Evolutionary conservation across 192 early-diverging fungal genomes (phyloP).

Genomic region (Backusella parvicylindrica): DNA sequence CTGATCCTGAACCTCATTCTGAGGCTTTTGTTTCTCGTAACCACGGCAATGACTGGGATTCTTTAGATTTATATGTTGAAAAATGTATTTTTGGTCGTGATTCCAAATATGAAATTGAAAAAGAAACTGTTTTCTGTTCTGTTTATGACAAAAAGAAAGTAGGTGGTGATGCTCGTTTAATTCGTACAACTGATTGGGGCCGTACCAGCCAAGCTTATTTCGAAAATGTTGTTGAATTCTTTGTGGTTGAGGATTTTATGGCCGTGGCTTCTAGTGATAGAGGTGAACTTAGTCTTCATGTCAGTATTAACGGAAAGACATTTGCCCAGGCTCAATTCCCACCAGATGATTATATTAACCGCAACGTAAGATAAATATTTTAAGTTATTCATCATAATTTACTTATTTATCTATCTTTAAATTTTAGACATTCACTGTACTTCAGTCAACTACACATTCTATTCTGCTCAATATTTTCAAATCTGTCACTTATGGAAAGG

Average conservation of each 20-base stretch:
- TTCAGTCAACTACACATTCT: conserved; percentile 77
- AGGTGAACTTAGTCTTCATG: conserved; percentile 57
- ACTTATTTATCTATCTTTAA: conserved; percentile 6
- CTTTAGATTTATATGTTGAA: conserved; percentile 46
- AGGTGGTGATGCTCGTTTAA: conserved; percentile 57
- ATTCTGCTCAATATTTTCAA: conserved; percentile 79
- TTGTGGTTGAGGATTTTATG: conserved; percentile 70
- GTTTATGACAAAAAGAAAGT: conserved; percentile 62
- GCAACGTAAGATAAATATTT: conserved; percentile 45
- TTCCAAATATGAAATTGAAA: conserved; percentile 51
- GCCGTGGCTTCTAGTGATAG: conserved; percentile 60
- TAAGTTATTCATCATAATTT: background rate
- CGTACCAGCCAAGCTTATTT: conserved; percentile 44
- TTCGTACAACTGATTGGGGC: conserved; percentile 44
- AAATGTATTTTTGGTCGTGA: conserved; percentile 85
- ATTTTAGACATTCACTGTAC: conserved; percentile 68
- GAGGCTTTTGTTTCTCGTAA: conserved; percentile 69
- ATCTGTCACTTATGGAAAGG: conserved; percentile 39
- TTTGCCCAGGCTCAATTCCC: conserved; percentile 83
- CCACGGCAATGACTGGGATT: conserved; percentile 66
- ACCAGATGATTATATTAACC: conserved; percentile 66
- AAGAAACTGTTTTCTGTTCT: conserved; percentile 75
- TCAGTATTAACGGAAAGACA: conserved; percentile 71
- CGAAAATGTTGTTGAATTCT: conserved; percentile 66
- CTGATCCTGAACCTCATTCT: conserved; percentile 59